phyloP scores from a whole-genome alignment of 352 stramenopile genomes.

The Phytophthora hibernalis region DNA sequence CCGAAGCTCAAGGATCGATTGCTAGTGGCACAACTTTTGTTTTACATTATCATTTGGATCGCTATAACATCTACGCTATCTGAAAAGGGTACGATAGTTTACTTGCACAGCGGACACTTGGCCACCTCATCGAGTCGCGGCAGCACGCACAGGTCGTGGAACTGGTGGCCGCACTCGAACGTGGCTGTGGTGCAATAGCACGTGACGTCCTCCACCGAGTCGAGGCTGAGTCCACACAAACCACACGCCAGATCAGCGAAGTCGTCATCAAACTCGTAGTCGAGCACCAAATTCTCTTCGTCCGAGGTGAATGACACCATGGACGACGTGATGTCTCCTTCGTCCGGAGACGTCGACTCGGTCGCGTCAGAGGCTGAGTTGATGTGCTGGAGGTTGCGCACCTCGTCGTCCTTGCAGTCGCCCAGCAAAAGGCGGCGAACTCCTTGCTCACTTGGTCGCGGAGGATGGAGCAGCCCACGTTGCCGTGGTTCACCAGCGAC shows the following conservation, averaged over 20 bases:
- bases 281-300: slow-evolving; percentile 33
- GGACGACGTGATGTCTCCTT: slow-evolving; percentile 29
- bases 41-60: too few relatives aligned
- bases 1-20: too few relatives aligned
- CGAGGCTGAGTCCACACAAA: slow-evolving; percentile 33
- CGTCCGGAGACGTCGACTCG: slow-evolving; percentile 14
- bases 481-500: slow-evolving; percentile 43
- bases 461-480: slow-evolving; percentile 34
- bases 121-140: slow-evolving; percentile 31
- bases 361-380: slow-evolving; percentile 20
- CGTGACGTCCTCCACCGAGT: slow-evolving; percentile 23
- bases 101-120: slow-evolving; percentile 36
- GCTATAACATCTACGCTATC: too few relatives aligned
- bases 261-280: slow-evolving; percentile 38
- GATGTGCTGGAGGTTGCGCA: slow-evolving; percentile 25
- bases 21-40: too few relatives aligned
- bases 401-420: slow-evolving; percentile 27
- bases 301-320: slow-evolving; percentile 39
- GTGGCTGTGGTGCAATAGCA: slow-evolving; percentile 37
- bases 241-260: slow-evolving; percentile 33
- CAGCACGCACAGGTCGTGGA: slow-evolving; percentile 45
- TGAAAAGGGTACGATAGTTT: too few relatives aligned
- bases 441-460: slow-evolving; percentile 36
- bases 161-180: slow-evolving; percentile 48
- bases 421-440: slow-evolving; percentile 37